Evolutionary conservation across 495 filamentous ascomycete species (phyloP).

Genomic region (Podospora bellae-mahoneyi): DNA sequence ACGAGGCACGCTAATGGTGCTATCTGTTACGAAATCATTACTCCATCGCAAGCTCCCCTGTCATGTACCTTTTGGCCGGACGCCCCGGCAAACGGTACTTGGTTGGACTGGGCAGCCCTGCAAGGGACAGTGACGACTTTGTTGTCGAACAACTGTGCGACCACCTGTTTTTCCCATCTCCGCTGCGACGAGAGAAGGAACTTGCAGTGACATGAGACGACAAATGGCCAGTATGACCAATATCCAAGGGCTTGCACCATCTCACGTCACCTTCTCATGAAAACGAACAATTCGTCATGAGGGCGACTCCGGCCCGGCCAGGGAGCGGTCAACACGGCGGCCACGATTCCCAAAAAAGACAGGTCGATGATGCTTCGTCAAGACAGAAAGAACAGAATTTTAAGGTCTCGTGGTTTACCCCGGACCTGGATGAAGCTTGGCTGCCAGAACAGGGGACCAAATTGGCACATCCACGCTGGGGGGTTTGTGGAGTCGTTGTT

Average conservation of each 20-base stretch:
- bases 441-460: not conserved
- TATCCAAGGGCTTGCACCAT: not conserved
- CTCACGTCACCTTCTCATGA: constrained; percentile 2
- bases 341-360: not conserved
- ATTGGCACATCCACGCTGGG: not conserved
- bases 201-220: constrained; percentile 2
- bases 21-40: constrained; percentile 37
- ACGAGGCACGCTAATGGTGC: constrained; percentile 26
- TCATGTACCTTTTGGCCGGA: constrained; percentile 20
- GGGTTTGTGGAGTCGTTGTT: not conserved
- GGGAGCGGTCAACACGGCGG: not conserved
- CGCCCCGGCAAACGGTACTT: constrained; percentile 18
- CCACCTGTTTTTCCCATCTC: not conserved
- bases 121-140: constrained; percentile 31
- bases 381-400: not conserved
- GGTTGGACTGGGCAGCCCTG: constrained; percentile 13
- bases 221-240: too few species aligned
- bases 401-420: not conserved
- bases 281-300: not conserved
- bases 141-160: not conserved
- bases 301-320: constrained; percentile 2
- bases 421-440: not conserved
- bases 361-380: not conserved
- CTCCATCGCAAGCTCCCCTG: constrained; percentile 25
- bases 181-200: not conserved